Conservation (phyloP, 306 rosid genomes). For the Morella rubra region DNA sequence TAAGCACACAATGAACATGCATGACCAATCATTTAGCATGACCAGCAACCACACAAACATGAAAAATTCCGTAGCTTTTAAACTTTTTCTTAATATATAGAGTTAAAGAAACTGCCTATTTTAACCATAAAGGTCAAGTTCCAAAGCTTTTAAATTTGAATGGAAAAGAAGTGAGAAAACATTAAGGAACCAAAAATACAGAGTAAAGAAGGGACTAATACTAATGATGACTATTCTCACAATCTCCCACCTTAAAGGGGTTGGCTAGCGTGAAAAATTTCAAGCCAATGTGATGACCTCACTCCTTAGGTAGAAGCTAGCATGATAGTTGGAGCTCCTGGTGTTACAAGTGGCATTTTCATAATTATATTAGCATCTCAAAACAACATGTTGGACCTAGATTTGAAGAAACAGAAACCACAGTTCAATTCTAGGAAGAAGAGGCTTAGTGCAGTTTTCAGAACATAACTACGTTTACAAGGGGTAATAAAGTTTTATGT, state of each 20-base stretch:
- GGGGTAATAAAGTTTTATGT: background rate
- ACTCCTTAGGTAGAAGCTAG: background rate
- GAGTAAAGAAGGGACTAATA: background rate
- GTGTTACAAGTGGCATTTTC: background rate
- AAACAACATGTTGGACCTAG: background rate
- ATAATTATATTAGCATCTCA: background rate
- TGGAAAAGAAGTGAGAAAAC: background rate
- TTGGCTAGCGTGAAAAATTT: background rate
- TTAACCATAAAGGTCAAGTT: constrained; percentile 11
- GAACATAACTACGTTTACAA: background rate
- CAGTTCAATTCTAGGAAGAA: background rate
- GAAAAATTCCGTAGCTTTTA: no score
- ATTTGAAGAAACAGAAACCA: background rate
- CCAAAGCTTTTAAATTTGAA: background rate
- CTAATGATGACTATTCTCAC: background rate
- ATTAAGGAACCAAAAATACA: background rate
- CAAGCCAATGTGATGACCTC: background rate
- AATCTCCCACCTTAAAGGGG: background rate
- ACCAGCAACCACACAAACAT: no score
- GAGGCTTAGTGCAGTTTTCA: background rate
- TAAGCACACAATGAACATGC: no score
- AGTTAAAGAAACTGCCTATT: background rate
- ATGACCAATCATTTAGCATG: no score
- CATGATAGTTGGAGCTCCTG: background rate
- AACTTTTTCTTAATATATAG: constrained; percentile 17